phyloP scores from a whole-genome alignment of 148 eudicot genomes.

The Diospyros lotus region DNA sequence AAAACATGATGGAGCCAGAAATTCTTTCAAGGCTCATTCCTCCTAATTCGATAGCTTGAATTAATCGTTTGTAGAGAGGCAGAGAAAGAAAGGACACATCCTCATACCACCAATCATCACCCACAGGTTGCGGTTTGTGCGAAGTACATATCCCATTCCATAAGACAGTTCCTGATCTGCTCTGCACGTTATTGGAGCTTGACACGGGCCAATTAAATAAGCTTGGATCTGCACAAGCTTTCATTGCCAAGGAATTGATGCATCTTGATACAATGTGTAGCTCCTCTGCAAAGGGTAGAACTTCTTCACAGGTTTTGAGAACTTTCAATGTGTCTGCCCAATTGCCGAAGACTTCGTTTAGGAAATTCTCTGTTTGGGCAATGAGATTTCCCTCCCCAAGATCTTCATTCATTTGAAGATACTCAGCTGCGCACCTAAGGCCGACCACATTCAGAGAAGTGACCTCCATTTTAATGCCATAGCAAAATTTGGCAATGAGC shows the following conservation, averaged over 20 bases:
- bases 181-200: conserved; percentile 11
- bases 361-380: conserved; percentile 47
- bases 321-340: conserved; percentile 68
- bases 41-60: conserved; percentile 41
- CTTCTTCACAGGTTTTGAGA: conserved; percentile 54
- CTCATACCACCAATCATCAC: conserved; percentile 75
- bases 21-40: conserved; percentile 67
- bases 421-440: conserved; percentile 68
- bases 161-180: conserved; percentile 19
- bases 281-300: conserved; percentile 52
- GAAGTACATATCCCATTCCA: conserved; percentile 57
- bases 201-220: conserved; percentile 45
- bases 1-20: conserved; percentile 52
- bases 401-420: conserved; percentile 66
- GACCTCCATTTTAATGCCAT: conserved; percentile 63
- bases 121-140: conserved; percentile 19
- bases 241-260: conserved; percentile 58
- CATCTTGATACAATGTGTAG: conserved; percentile 50
- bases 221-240: conserved; percentile 49
- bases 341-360: conserved; percentile 51
- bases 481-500: conserved; percentile 59
- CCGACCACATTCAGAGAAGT: conserved; percentile 51
- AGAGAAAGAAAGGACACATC: conserved; percentile 54
- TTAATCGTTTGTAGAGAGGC: conserved; percentile 50
- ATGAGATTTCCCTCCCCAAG: conserved; percentile 68